Percentiles rank a stretch among this genome's conserved stretches.
phyloP scores from a whole-genome alignment of 2,329 filamentous ascomycete genomes.

The Penicillium oxalicum region DNA sequence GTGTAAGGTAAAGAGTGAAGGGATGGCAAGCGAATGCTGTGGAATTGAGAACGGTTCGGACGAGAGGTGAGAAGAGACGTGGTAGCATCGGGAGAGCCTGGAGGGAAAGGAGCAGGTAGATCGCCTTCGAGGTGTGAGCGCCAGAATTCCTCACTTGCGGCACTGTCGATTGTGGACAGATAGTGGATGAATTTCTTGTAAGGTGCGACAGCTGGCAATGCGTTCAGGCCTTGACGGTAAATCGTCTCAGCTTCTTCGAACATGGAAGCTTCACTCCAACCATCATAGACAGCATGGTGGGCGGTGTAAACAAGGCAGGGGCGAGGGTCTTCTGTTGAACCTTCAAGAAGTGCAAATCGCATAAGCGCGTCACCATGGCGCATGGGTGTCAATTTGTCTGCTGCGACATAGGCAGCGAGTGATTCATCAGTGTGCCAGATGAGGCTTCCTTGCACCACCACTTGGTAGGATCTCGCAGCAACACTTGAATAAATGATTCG shows the following conservation, averaged over 20 bases:
- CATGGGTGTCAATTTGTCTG: constrained; percentile 1
- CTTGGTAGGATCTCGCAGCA: background rate
- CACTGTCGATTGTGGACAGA: background rate
- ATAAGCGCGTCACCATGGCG: background rate
- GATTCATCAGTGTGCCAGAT: background rate
- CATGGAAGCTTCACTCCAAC: constrained; percentile 2
- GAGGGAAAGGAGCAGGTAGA: background rate
- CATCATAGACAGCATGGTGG: constrained; percentile 5
- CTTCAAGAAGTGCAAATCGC: background rate
- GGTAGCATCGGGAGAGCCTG: background rate
- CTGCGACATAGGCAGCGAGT: background rate
- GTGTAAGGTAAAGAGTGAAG: background rate
- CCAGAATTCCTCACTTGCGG: constrained; percentile 1
- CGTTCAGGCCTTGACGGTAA: background rate
- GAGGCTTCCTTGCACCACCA: background rate
- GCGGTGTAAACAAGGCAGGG: background rate
- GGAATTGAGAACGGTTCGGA: background rate
- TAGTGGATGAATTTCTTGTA: constrained; percentile 1
- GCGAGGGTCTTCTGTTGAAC: background rate
- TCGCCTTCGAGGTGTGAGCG: background rate
- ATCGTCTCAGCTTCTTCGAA: background rate
- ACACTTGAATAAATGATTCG: background rate
- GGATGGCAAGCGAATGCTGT: background rate
- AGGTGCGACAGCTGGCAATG: background rate
- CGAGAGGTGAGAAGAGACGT: background rate